Conservation (phyloP, 352 stramenopile genomes). For the Phytopythium chamaehyphon region DNA sequence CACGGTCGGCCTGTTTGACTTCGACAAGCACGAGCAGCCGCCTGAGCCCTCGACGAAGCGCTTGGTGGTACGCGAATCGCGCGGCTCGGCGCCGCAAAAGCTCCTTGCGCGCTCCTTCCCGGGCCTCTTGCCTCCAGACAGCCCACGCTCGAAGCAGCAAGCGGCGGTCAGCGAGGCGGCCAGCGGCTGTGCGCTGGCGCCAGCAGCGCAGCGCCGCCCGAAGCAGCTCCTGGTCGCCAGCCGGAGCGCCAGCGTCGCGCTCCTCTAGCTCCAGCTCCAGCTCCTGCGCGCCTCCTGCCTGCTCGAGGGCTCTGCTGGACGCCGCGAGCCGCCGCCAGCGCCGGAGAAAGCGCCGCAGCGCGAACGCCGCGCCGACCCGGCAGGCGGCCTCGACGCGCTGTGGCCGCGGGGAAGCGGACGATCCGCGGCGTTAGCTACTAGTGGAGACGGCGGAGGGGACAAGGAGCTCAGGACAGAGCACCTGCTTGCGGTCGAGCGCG, state of each 20-base stretch:
- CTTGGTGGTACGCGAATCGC: slow-evolving; percentile 19
- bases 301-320: slow-evolving; percentile 1
- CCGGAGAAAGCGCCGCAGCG: slow-evolving; percentile 28
- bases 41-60: slow-evolving; percentile 14
- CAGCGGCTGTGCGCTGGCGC: slow-evolving; percentile 2
- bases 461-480: background rate
- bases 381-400: slow-evolving; percentile 40
- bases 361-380: slow-evolving; percentile 36
- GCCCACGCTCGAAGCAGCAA: slow-evolving; percentile 16
- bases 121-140: slow-evolving; percentile 14
- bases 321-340: slow-evolving; percentile 22
- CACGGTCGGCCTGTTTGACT: slow-evolving; percentile 6
- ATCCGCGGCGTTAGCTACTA: background rate
- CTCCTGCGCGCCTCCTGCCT: slow-evolving; percentile 4
- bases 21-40: slow-evolving; percentile 16
- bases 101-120: slow-evolving; percentile 15
- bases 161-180: background rate
- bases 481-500: slow-evolving; percentile 23
- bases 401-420: background rate
- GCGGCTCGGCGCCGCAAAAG: slow-evolving; percentile 20
- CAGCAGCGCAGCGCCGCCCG: background rate
- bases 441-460: background rate
- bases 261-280: slow-evolving; percentile 5
- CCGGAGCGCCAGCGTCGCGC: too few species aligned
- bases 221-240: too few species aligned